Evolutionary conservation across 2,329 filamentous ascomycete genomes (phyloP), one percentile per base, ranked within the genome.

Genomic region (Clonostachys rosea): DNA sequence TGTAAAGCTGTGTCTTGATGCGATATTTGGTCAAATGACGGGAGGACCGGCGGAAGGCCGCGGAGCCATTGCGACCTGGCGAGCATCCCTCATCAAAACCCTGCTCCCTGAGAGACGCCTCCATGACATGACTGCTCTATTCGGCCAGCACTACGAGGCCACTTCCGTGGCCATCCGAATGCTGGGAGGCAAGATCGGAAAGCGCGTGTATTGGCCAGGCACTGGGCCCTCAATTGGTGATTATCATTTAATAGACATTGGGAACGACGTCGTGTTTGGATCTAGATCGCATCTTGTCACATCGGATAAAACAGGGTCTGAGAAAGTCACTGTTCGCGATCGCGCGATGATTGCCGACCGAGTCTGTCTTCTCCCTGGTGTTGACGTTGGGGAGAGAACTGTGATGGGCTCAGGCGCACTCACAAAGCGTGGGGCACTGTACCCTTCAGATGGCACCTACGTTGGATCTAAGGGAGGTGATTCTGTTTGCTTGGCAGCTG

Each of bases 251-350:
- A 54, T 81, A 11, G 70, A 81, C 20, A 66, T 81, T 50, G 78
- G 78, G 10, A 71, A 80, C 47, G 73, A 81, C 57, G 77, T 81
- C n/a, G 76, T 81, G 10, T 81, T 82, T 51, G 78, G 78, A 0
- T 80, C 76, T 12, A 69, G 76, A 4, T 73, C 76, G 4, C 70
- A 78, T 47, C 54, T 82, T 1, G 59, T 80, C 33, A 81, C 75
- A 2, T 74, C 75, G 0, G 78, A 82, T 55, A 73, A 69, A 4
- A 60, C 57, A 18, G 73, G 78, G 1, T 74, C 72, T 11, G 73
- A 75, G 13, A 62, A 55, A 9, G 65, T 82, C 42, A 66, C 59
- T 12, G 70, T 82, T 43, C 58, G 63, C 7, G 68, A 74, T 47
- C 63, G 72, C 2, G 69, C 75, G 17, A 81, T 81, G 78, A 72